Percentiles rank a stretch among this genome's conserved stretches.
phyloP scores from a whole-genome alignment of 768 basidiomycete species.

The Mycena crocata region DNA sequence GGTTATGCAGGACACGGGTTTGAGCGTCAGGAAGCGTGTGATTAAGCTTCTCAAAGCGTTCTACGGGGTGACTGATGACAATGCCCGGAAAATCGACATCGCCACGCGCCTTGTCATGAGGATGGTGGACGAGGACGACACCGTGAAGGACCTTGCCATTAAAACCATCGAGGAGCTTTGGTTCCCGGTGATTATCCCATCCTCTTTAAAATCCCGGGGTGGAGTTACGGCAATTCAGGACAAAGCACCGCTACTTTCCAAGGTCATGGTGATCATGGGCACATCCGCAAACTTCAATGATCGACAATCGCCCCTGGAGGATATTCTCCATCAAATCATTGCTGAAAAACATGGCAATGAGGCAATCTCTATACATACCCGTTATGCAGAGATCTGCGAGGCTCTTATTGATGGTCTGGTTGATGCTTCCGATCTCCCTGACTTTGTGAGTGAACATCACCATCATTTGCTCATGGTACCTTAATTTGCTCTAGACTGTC shows the following conservation, averaged over 20 bases:
- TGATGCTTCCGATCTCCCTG: conserved; percentile 83
- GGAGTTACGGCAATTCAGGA: conserved; percentile 51
- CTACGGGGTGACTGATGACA: conserved; percentile 73
- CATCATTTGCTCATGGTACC: not conserved
- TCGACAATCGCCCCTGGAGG: conserved; percentile 85
- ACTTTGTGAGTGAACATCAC: conserved; percentile 69
- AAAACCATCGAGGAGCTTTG: conserved; percentile 93
- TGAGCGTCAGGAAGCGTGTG: conserved; percentile 94
- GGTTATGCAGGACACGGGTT: conserved; percentile 83
- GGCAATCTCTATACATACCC: conserved; percentile 63
- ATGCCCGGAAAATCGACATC: conserved; percentile 78
- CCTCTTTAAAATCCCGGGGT: conserved; percentile 52
- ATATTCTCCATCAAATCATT: conserved; percentile 86
- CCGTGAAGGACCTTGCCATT: conserved; percentile 91
- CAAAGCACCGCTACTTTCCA: conserved; percentile 67
- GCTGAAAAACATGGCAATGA: conserved; percentile 73
- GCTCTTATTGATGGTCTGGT: conserved; percentile 88
- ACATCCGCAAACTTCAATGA: conserved; percentile 87
- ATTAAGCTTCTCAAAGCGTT: conserved; percentile 93
- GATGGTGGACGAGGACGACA: conserved; percentile 94
- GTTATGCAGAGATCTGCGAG: conserved; percentile 88
- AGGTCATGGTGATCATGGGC: conserved; percentile 87
- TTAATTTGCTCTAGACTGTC: conserved; percentile 65
- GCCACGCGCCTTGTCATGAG: conserved; percentile 83
- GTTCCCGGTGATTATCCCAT: conserved; percentile 66